Conservation (phyloP, 1,284 basidiomycete genomes). For the Ceratobasidium sp. region DNA sequence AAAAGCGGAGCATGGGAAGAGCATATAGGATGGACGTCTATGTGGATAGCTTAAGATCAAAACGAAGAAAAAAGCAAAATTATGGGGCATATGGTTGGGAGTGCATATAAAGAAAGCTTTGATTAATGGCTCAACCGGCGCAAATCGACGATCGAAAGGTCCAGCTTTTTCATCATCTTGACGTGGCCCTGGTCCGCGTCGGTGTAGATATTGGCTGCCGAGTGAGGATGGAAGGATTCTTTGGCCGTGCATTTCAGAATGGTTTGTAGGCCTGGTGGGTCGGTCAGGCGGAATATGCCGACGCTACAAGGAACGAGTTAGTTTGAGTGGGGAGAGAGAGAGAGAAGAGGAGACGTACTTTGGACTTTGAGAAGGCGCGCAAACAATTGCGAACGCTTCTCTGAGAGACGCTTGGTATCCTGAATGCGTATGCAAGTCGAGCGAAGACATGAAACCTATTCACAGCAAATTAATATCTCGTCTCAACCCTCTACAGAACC, state of each 20-base stretch:
- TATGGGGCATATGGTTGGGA: too few relatives aligned
- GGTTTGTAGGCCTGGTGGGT: slow-evolving; percentile 81
- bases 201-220: slow-evolving; percentile 74
- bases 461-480: not conserved
- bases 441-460: slow-evolving; percentile 86
- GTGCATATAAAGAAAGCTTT: not conserved
- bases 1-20: not conserved
- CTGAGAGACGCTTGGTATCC: slow-evolving; percentile 88
- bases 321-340: not conserved
- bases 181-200: slow-evolving; percentile 85
- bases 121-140: slow-evolving; percentile 55
- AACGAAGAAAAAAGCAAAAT: not conserved
- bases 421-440: slow-evolving; percentile 90
- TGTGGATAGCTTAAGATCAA: not conserved
- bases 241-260: slow-evolving; percentile 76
- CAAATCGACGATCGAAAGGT: slow-evolving; percentile 80
- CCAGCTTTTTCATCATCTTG: slow-evolving; percentile 72
- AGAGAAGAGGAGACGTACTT: slow-evolving; percentile 64
- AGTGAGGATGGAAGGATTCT: slow-evolving; percentile 87
- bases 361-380: slow-evolving; percentile 82
- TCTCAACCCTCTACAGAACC: not conserved
- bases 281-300: slow-evolving; percentile 88
- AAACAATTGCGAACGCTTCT: slow-evolving; percentile 92
- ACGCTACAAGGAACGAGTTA: slow-evolving; percentile 63
- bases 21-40: not conserved